These are phyloP conservation scores for Candida arabinofermentans DNA, from an alignment of 805 yeast genomes.

Conservation along the genomic window DNA sequence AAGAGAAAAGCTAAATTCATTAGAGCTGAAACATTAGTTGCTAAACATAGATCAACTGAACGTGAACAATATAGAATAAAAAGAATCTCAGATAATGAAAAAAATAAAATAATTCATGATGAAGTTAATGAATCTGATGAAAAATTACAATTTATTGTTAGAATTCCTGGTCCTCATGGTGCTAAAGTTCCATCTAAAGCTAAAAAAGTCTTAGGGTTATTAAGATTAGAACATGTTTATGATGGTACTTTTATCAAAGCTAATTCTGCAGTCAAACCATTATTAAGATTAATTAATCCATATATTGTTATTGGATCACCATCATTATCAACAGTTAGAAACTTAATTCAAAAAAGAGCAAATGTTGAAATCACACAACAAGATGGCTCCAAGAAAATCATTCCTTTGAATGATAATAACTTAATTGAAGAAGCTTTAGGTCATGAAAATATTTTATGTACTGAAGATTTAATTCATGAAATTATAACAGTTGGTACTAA, in stretches of 20 bases:
- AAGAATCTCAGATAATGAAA: constrained; percentile 54
- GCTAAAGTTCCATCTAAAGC: constrained; percentile 66
- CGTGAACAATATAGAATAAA: constrained; percentile 67
- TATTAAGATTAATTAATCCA: constrained; percentile 66
- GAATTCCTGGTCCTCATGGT: constrained; percentile 63
- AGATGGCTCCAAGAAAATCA: constrained; percentile 28
- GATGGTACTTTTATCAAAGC: constrained; percentile 71
- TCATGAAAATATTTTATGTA: constrained; percentile 68
- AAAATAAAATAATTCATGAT: constrained; percentile 27
- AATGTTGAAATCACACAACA: constrained; percentile 38
- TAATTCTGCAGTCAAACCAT: constrained; percentile 54
- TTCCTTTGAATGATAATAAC: constrained; percentile 68
- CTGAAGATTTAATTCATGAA: constrained; percentile 77
- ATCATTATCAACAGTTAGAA: constrained; percentile 66
- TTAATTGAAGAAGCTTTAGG: constrained; percentile 69
- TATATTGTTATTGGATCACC: constrained; percentile 73
- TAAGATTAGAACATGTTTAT: constrained; percentile 57
- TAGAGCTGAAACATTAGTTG: constrained; percentile 71
- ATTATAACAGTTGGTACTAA: constrained; percentile 57
- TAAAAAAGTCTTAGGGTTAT: constrained; percentile 50
- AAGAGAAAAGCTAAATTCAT: constrained; percentile 51
- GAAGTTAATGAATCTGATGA: constrained; percentile 36
- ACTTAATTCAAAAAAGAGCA: constrained; percentile 74
- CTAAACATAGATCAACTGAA: constrained; percentile 58
- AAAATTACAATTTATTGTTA: constrained; percentile 59